Base-by-base conservation (phyloP, 768 basidiomycete species). In the Obba rivulosa region DNA sequence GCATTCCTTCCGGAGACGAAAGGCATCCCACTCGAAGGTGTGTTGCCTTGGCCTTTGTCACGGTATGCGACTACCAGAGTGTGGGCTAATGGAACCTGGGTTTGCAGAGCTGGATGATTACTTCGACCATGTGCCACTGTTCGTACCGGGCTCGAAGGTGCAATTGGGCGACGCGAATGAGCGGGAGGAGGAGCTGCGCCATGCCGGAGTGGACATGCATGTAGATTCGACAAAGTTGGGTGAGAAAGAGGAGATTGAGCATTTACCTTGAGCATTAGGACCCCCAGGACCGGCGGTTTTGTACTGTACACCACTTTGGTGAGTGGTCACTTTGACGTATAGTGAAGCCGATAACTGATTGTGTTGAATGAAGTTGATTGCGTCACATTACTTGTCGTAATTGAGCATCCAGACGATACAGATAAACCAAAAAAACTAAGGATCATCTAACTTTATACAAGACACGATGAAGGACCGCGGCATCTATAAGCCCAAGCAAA, bases 1-100 rank as follows among this genome's bases (percentile, higher is more conserved):
- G 55, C 57, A 13, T 57, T 59, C 54, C 47, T 59, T 16, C 60
- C 60, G 17, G 60, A 61, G 51, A 59, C 58, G 8, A 50, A 53
- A 37, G 60, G 60, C 11, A 54, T 57, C 36, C 56, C 57, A 2
- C 54, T 59, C 23, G 58, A 61, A 53, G 58, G 54, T 53, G 25
- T 9, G 38, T 43, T 34, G 23, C 45, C 2, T 21, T 7, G 25
- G 31, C 17, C 13, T n/a, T 45, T 18, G 34, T 22, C 2, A 22
- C 8, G 21, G 10, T 18, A 4, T 2, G 2, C 23, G 22, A n/a
- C n/a, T n/a, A n/a, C 10, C 9, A 5, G 23, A 28, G 18, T 10
- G 22, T n/a, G n/a, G n/a, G 24, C 14, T 41, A 14, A 22, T 35
- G 8, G 18, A 1, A 8, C 2, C n/a, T 22, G 4, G 4, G n/a